Conservation (phyloP, 805 yeast genomes). For the Pichia cephalocereana region DNA sequence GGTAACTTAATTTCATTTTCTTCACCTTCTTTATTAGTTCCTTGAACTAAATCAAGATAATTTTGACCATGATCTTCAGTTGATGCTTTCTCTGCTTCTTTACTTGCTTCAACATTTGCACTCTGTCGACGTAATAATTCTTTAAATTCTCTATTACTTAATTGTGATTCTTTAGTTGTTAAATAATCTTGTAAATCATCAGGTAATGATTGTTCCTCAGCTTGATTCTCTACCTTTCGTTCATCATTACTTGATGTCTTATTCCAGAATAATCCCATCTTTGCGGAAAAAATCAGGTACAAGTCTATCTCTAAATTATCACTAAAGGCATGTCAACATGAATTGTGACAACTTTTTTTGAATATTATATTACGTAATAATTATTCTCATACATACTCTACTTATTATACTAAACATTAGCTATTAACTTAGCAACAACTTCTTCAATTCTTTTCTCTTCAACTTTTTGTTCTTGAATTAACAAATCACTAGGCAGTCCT, state of each 20-base stretch:
- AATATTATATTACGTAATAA: too few relatives aligned
- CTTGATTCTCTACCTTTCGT: too few relatives aligned
- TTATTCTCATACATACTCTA: too few relatives aligned
- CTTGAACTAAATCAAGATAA: conserved; percentile 2
- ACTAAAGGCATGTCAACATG: too few relatives aligned
- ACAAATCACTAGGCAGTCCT: conserved; percentile 15
- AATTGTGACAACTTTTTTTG: too few relatives aligned
- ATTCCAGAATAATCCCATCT: conserved; percentile 14
- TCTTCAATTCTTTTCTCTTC: not conserved
- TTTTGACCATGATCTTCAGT: conserved; percentile 1
- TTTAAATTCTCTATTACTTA: conserved; percentile 27
- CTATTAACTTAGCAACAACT: not conserved
- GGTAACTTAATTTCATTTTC: conserved; percentile 4
- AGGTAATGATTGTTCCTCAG: conserved; percentile 15
- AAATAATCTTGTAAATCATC: conserved; percentile 20
- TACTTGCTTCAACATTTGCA: conserved; percentile 4
- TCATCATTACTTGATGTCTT: not conserved
- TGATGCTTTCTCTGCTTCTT: not conserved
- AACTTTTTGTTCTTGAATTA: conserved; percentile 1
- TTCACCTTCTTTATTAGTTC: not conserved
- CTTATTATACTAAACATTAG: too few relatives aligned
- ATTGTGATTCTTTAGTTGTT: conserved; percentile 16
- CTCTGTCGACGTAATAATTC: conserved; percentile 11
- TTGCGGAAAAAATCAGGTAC: not conserved
- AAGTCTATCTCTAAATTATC: too few relatives aligned